Evolutionary conservation across 331 rosid species (phyloP), one percentile per base, ranked within the genome.

Genomic region (Quercus lobata): DNA sequence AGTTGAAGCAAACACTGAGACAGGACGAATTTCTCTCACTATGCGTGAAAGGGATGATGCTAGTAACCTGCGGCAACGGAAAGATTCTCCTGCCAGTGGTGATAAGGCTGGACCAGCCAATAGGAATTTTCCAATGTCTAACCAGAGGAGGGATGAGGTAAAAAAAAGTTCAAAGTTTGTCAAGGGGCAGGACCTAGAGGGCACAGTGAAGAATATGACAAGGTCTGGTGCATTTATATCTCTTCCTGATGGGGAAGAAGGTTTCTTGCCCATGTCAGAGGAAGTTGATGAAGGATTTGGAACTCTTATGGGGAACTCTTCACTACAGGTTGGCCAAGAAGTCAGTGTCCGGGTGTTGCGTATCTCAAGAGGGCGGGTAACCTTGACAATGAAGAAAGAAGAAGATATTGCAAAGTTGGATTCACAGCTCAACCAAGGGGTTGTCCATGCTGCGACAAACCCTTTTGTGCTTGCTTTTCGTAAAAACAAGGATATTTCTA

Each of bases 211-310:
- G 89, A 96, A 96, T 81, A 57, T 82, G 80, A 79, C 76, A 32
- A 82, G 97, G 89, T 87, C 90, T 4, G 99, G 99, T 83, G 86
- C 98, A 83, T 96, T 92, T 78, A 84, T 93, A 69, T 84, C 98
- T 71, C 99, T 96, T 85, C 97, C 98, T 18, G 97, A 93, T 32
- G 99, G 95, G 19, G 98, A 96, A 87, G 99, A 96, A 85, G 99
- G 97, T 58, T 96, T 96, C 83, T 89, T 96, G 53, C 99, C 97
- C 12, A 32, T 78, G 52, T 85, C 94, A 1, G 99, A 96, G 90
- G 99, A 93, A 81, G 22, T 82, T 68, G 87, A 78, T 46, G 92
- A 87, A 27, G 97, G 98, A 82, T 93, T 92, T 83, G 97, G 83
- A 57, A 92, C 61, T 61, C 66, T 84, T n/a, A 84, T 89, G 98